A percentile compares a stretch with the other conserved stretches of the same genome.
These are phyloP conservation scores for Carex pumila DNA, from an alignment of 176 grass and related monocot genomes.

Conservation along the genomic window DNA sequence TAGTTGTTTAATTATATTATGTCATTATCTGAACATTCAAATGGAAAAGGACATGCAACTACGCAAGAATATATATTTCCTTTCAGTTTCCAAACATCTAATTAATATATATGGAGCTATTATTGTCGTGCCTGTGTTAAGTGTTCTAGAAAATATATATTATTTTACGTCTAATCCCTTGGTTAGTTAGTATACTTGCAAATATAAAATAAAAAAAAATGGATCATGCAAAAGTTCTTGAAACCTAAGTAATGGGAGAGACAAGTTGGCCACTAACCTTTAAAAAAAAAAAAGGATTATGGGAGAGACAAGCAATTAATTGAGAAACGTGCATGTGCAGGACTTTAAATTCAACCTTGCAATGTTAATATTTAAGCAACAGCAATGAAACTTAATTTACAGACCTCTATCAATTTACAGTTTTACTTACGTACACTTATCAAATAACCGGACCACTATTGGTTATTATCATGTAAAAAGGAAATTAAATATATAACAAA, in stretches of 20 bases:
- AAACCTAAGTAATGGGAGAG: background rate
- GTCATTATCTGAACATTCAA: background rate
- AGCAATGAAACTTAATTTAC: background rate
- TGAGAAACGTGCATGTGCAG: background rate
- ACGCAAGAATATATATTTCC: no score
- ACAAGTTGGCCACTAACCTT: no score
- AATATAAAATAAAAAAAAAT: background rate
- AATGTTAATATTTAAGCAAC: background rate
- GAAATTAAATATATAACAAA: background rate
- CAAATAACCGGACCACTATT: background rate
- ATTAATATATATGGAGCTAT: no score
- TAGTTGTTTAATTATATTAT: background rate
- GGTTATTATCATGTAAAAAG: background rate
- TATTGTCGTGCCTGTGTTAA: no score
- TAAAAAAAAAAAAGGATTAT: background rate
- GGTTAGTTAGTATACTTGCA: background rate
- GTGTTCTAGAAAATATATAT: background rate
- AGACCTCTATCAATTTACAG: background rate
- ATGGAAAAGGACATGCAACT: background rate
- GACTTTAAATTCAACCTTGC: background rate
- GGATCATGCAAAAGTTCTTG: background rate
- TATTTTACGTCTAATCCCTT: background rate
- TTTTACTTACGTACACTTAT: background rate
- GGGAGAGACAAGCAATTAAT: background rate
- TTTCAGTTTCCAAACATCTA: no score